Base-by-base conservation (phyloP, 345 rosid species). In the Nephelium lappaceum region DNA sequence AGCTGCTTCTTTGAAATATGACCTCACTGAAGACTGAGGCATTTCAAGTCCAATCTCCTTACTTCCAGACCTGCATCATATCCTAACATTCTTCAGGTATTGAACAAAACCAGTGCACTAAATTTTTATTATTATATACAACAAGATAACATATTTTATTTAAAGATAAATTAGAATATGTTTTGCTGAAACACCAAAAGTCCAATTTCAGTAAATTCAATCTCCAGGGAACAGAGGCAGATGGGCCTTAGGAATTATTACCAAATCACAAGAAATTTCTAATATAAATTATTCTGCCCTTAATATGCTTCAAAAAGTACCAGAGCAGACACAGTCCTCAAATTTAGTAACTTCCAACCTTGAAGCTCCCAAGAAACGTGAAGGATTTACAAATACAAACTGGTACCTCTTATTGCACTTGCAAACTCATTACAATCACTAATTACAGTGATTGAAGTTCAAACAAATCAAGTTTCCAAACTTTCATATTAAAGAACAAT, bases 1-100 rank as follows among this genome's bases (percentile, higher is more conserved):
- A 73, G 82, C 53, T 73, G 86, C 82, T 83, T 90, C 92, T 80
- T 77, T 82, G 71, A 95, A 92, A 87, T 89, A 92, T 74, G 89
- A 91, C n/a, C 87, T 81, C 27, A 84, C 92, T 5, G 82, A 78
- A 67, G 90, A 85, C 66, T 86, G 85, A 21, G 94, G 87, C 79
- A 92, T 84, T 81, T 85, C 83, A 66, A 90, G 80, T 79, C 86
- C 84, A 80, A 39, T 72, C 45, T 85, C 88, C 69, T 53, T 80
- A 61, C 83, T 78, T 57, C 81, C 79, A 53, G 84, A 86, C 81
- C 97, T 87, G 88, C 84, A 79, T 61, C 36, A 68, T 74, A 61
- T 8, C 38, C 39, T 39, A 47, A 10, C 11, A 47, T 45, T 70
- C 5, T 47, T 47, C 10, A 27, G 61, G 18, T 31, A 31, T 27